Conservation (phyloP, 805 yeast species). For the Cyberlindnera japonica region DNA sequence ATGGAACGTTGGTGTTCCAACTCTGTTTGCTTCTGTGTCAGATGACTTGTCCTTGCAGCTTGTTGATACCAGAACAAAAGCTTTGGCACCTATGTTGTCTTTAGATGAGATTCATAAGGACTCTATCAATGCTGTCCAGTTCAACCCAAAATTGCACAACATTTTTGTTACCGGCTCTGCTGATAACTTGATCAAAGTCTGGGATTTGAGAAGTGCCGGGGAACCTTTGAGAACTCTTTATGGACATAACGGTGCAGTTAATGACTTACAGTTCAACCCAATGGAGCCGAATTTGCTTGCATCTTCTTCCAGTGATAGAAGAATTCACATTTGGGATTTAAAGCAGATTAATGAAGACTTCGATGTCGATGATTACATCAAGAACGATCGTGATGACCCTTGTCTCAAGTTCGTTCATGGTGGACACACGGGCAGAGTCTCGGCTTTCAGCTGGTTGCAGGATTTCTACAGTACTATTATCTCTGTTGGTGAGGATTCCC, state of each 20-base stretch:
- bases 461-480: constrained; percentile 52
- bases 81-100: constrained; percentile 36
- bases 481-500: constrained; percentile 70
- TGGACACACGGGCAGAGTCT: constrained; percentile 72
- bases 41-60: constrained; percentile 64
- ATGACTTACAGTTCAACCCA: constrained; percentile 53
- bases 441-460: constrained; percentile 69
- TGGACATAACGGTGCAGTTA: constrained; percentile 60
- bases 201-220: constrained; percentile 66
- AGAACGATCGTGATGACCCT: constrained; percentile 65
- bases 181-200: constrained; percentile 67
- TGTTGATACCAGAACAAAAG: constrained; percentile 49
- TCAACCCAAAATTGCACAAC: constrained; percentile 51
- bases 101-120: constrained; percentile 49
- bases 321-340: constrained; percentile 76
- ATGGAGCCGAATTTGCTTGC: constrained; percentile 49
- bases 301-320: constrained; percentile 61
- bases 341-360: constrained; percentile 53
- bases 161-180: constrained; percentile 75
- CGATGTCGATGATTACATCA: constrained; percentile 48
- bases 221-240: constrained; percentile 59
- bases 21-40: constrained; percentile 64
- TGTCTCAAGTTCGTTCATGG: constrained; percentile 79
- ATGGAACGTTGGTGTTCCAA: constrained; percentile 43
- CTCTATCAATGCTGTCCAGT: constrained; percentile 65